phyloP scores from a whole-genome alignment of 257 asterid species.

The Leonotis leonurus region DNA sequence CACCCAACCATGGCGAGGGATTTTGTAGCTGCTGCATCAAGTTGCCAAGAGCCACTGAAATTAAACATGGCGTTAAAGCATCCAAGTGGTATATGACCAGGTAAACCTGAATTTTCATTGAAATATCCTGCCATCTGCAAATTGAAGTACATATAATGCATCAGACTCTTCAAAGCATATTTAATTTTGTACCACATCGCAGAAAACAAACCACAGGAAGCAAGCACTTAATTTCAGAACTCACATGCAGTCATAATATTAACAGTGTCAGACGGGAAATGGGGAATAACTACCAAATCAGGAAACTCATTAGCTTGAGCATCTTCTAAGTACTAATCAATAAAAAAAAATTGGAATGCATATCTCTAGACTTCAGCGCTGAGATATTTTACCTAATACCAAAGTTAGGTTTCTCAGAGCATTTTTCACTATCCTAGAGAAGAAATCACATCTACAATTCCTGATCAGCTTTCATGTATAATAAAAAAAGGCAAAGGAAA shows the following conservation, averaged over 20 bases:
- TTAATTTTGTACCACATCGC: background rate
- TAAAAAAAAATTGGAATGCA: background rate
- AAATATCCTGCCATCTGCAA: constrained; percentile 84
- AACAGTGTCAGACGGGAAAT: background rate
- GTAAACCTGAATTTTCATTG: constrained; percentile 62
- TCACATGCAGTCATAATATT: background rate
- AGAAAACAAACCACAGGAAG: background rate
- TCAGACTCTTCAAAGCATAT: background rate
- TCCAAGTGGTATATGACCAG: constrained; percentile 81
- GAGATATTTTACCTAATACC: background rate
- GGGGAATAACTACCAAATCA: background rate
- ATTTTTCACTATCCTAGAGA: background rate
- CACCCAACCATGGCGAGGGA: constrained; percentile 90
- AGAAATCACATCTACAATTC: background rate
- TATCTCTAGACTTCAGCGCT: background rate
- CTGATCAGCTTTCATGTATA: background rate
- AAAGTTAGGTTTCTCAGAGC: background rate
- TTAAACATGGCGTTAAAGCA: constrained; percentile 97
- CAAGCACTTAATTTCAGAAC: background rate
- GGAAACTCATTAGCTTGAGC: background rate
- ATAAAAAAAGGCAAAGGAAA: background rate
- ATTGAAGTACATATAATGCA: constrained; percentile 16
- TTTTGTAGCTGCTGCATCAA: constrained; percentile 86
- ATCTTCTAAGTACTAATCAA: background rate
- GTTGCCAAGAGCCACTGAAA: constrained; percentile 91